Percentiles rank a stretch among this genome's conserved stretches.
Evolutionary conservation across 1,284 basidiomycete genomes (phyloP).

Genomic region (Phlebopus sp.): DNA sequence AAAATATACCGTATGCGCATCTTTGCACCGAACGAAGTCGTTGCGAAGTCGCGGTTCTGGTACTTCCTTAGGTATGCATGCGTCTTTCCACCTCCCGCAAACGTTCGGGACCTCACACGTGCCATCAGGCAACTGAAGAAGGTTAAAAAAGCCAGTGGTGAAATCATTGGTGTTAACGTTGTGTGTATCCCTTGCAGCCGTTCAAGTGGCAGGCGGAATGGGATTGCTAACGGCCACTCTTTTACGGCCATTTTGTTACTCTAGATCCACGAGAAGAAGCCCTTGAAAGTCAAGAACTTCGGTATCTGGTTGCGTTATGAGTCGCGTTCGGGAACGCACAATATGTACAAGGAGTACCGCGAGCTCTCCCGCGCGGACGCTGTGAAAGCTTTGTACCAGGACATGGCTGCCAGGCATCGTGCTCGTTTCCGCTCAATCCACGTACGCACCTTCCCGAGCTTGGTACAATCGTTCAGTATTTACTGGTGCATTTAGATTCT

Average conservation of each 20-base stretch:
- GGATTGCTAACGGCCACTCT: slow-evolving; percentile 53
- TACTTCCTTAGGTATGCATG: slow-evolving; percentile 84
- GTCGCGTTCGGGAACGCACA: slow-evolving; percentile 96
- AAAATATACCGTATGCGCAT: slow-evolving; percentile 99
- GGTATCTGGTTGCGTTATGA: slow-evolving; percentile 99
- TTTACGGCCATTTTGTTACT: slow-evolving; percentile 20
- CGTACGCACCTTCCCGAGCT: slow-evolving; percentile 45
- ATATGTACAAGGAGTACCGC: slow-evolving; percentile 98
- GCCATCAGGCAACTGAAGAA: slow-evolving; percentile 85
- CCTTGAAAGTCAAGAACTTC: slow-evolving; percentile 99
- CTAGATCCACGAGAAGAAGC: slow-evolving; percentile 96
- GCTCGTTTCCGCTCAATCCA: slow-evolving; percentile 99
- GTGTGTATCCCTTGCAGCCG: slow-evolving; percentile 86
- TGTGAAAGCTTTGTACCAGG: slow-evolving; percentile 97
- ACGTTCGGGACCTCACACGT: slow-evolving; percentile 7
- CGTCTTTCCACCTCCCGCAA: not conserved
- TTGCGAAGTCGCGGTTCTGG: slow-evolving; percentile 99
- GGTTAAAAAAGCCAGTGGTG: slow-evolving; percentile 99
- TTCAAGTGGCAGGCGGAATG: slow-evolving; percentile 81
- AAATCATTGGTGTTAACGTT: slow-evolving; percentile 97
- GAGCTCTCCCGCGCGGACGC: slow-evolving; percentile 94
- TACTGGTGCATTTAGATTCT: slow-evolving; percentile 60
- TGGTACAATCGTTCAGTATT: not conserved
- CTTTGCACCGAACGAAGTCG: slow-evolving; percentile 97
- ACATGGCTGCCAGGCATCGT: slow-evolving; percentile 99